Evolutionary conservation across 2,329 filamentous ascomycete species (phyloP).

Genomic region (Beauveria brongniartii): DNA sequence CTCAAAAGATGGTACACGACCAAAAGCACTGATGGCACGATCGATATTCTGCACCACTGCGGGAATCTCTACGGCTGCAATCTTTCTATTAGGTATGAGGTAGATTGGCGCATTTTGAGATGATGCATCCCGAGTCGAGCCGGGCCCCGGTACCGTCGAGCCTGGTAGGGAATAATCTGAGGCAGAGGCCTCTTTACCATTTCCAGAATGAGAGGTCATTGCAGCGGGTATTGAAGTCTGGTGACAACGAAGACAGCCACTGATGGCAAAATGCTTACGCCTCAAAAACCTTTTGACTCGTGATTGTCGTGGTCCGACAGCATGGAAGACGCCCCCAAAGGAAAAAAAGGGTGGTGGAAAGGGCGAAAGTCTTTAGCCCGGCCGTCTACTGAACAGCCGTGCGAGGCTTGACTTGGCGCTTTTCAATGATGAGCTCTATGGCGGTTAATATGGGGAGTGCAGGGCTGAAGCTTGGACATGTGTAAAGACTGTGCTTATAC

Average conservation of each 20-base stretch:
- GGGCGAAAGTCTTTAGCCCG: neutral
- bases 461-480: neutral
- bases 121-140: neutral
- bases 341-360: neutral
- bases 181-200: neutral
- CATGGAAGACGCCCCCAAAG: neutral
- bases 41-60: conserved; percentile 37
- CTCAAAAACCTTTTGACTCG: neutral
- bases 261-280: neutral
- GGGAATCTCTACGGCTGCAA: conserved; percentile 36
- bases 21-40: conserved; percentile 34
- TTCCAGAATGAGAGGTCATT: neutral
- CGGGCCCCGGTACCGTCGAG: neutral
- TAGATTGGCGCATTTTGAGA: conserved; percentile 24
- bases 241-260: neutral
- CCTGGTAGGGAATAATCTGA: neutral
- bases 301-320: neutral
- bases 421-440: neutral
- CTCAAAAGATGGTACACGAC: conserved; percentile 28
- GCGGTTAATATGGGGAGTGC: neutral
- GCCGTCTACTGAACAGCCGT: neutral
- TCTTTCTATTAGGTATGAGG: conserved; percentile 24
- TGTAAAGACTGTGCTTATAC: neutral
- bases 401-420: neutral
- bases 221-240: neutral